phyloP scores from a whole-genome alignment of 1,284 basidiomycete genomes.

The Wolfiporia cocos region DNA sequence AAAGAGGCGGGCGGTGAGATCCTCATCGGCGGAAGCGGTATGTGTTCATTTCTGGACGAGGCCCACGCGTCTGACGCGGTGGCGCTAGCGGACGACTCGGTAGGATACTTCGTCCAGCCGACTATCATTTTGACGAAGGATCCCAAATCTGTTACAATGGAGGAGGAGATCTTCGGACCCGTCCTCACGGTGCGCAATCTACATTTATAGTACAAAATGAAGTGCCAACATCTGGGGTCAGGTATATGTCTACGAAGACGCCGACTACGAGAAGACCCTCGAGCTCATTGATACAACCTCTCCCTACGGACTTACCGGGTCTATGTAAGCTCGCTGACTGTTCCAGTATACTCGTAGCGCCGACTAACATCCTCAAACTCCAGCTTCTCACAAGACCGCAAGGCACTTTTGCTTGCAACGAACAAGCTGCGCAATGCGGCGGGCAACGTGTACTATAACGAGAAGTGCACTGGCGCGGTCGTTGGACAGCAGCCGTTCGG shows the following conservation, averaged over 20 bases:
- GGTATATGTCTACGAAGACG: conserved; percentile 85
- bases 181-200: conserved; percentile 83
- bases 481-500: conserved; percentile 98
- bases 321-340: conserved; percentile 77
- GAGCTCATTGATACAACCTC: conserved; percentile 87
- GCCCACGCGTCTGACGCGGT: background rate
- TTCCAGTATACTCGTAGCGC: background rate
- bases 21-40: conserved; percentile 79
- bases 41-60: conserved; percentile 14
- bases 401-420: conserved; percentile 70
- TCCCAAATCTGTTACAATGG: conserved; percentile 87
- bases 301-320: conserved; percentile 86
- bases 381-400: conserved; percentile 80
- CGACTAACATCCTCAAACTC: background rate
- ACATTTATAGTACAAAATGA: conserved; percentile 1
- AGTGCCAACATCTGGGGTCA: conserved; percentile 18
- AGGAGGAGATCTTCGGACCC: conserved; percentile 96
- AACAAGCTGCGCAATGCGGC: conserved; percentile 81
- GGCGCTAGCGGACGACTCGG: conserved; percentile 72
- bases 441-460: conserved; percentile 93
- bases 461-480: conserved; percentile 94
- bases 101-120: conserved; percentile 91
- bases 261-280: conserved; percentile 79
- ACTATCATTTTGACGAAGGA: conserved; percentile 95
- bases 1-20: conserved; percentile 87